Percentiles rank a stretch among this genome's conserved stretches.
These are phyloP conservation scores for Licmophora abbreviata DNA, from an alignment of 108 stramenopile genomes.

Conservation along the genomic window DNA sequence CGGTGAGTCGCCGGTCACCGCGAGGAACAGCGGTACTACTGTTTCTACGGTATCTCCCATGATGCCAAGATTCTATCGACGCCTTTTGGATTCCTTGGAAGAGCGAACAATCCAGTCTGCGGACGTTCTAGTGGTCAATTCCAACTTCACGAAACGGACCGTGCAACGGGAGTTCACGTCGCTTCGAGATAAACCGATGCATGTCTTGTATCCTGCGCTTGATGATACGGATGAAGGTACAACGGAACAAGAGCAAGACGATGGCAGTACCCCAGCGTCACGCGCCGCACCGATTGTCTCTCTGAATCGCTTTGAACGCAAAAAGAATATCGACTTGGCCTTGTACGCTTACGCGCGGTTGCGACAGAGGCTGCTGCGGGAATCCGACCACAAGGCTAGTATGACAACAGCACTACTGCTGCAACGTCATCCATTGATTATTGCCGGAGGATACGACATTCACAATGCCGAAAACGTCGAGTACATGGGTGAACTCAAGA, in stretches of 20 bases:
- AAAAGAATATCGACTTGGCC: conserved; percentile 88
- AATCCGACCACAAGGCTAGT: conserved; percentile 13
- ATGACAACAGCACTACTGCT: background rate
- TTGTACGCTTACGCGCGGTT: conserved; percentile 48
- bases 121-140: conserved; percentile 89
- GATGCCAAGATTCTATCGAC: conserved; percentile 46
- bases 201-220: conserved; percentile 80
- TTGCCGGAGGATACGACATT: conserved; percentile 96
- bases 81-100: conserved; percentile 59
- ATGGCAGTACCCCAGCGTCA: background rate
- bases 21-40: background rate
- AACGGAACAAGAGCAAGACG: conserved; percentile 6
- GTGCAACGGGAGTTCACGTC: conserved; percentile 70
- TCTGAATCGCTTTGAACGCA: conserved; percentile 96
- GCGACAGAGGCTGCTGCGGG: background rate
- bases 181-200: conserved; percentile 16
- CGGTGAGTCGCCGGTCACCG: background rate
- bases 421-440: conserved; percentile 44
- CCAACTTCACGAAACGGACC: conserved; percentile 77
- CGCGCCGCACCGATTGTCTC: conserved; percentile 53
- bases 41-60: too few relatives aligned
- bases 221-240: conserved; percentile 31
- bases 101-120: conserved; percentile 74
- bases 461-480: conserved; percentile 92
- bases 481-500: conserved; percentile 70